phyloP scores from a whole-genome alignment of 179 eudicot genomes.

The Heliamphora pulchella region DNA sequence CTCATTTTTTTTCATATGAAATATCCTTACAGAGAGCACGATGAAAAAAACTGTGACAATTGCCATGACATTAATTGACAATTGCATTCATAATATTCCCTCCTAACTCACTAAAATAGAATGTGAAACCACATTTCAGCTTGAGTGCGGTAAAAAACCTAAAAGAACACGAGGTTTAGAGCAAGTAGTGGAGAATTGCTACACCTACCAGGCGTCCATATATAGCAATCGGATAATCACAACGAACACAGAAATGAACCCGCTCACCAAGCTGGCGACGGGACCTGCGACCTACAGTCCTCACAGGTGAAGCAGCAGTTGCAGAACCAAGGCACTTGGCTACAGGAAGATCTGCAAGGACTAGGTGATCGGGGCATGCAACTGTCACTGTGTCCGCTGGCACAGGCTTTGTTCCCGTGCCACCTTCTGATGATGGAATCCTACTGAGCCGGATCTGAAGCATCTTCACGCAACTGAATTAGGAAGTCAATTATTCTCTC shows the following conservation, averaged over 20 bases:
- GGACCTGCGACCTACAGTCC: slow-evolving; percentile 78
- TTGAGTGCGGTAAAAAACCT: neutral
- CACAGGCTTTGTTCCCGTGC: slow-evolving; percentile 38
- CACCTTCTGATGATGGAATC: slow-evolving; percentile 54
- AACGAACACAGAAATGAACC: slow-evolving; percentile 90
- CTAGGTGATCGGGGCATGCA: slow-evolving; percentile 94
- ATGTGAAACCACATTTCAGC: neutral
- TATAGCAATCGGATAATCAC: slow-evolving; percentile 89
- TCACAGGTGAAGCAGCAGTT: slow-evolving; percentile 44
- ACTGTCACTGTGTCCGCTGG: slow-evolving; percentile 65
- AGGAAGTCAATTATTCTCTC: neutral
- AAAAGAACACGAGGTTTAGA: neutral
- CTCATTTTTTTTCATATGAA: neutral
- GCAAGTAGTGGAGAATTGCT: neutral
- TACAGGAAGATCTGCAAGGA: slow-evolving; percentile 90
- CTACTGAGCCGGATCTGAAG: slow-evolving; percentile 84
- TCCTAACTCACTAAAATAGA: neutral
- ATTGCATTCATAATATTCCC: neutral
- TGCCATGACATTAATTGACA: too few species aligned
- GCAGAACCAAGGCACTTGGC: slow-evolving; percentile 84
- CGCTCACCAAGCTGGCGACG: slow-evolving; percentile 89
- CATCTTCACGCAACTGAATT: slow-evolving; percentile 34
- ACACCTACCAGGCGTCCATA: slow-evolving; percentile 86
- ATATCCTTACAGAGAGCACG: too few species aligned
- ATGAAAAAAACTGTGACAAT: too few species aligned